Base-by-base conservation (phyloP, 371 early-diverging fungal species). In the Paramicrosporidium saccamoebae region DNA sequence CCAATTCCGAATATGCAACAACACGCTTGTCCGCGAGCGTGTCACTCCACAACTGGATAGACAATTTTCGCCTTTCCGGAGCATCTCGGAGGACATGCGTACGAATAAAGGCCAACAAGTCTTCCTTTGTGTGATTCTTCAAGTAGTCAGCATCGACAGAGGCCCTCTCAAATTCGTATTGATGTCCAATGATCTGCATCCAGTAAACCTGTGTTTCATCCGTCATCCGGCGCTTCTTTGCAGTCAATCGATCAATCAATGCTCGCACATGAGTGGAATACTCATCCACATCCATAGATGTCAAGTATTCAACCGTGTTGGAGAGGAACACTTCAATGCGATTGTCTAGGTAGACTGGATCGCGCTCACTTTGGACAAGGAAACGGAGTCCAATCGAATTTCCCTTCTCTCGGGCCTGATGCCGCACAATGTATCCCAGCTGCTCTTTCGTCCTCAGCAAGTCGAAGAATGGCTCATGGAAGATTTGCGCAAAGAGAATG, bases 361-460 rank as follows among this genome's bases (percentile, higher is more conserved):
- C 65, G 3, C 55, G 40, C 35, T 79, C 82, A 28, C 75, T 72
- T 32, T 88, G 82, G 7, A 88, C 36, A 15, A 79, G 52, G 24
- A 84, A 46, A 0, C 68, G 50, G 24, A 68, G 35, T 2, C 71
- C 69, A 30, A 58, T 45, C 2, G 46, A 42, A 16, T 6, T 12
- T 8, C 14, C 8, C 27, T 33, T 32, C 28, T 35, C 41, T 24
- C 46, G 27, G 13, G 39, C 29, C 7, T 30, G 41, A 30, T 41
- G 30, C 28, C 36, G 45, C 13, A 49, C 52, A 20, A 55, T 37
- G 35, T 62, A 62, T 3, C 59, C 73, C 11, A 75, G 46, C 34
- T 72, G 69, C 30, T 75, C 79, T 30, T 78, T 74, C 3, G 88
- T 86, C 12, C 86, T 57, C 19, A 90, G 46, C 34, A 65, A 65